Percentiles rank a stretch among this genome's conserved stretches.
phyloP scores from a whole-genome alignment of 306 rosid species.

The Mimosa pudica region DNA sequence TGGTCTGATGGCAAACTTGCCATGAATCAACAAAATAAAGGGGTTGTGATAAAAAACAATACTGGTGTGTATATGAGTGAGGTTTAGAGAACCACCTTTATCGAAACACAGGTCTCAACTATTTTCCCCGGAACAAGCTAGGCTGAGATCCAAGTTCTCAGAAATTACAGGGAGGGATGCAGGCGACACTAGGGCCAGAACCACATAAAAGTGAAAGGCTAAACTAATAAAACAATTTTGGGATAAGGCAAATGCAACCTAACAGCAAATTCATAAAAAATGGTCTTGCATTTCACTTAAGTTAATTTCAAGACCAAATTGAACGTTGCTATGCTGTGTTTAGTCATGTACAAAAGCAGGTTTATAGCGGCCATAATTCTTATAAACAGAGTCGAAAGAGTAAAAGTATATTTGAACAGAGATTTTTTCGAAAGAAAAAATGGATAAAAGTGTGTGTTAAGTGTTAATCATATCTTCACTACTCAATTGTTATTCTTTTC shows the following conservation, averaged over 20 bases:
- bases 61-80: background rate
- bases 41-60: background rate
- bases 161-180: background rate
- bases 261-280: slow-evolving; percentile 4
- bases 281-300: background rate
- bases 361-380: background rate
- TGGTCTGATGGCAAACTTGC: background rate
- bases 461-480: background rate
- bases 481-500: background rate
- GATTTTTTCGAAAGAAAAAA: background rate
- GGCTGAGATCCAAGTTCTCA: background rate
- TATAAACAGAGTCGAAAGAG: background rate
- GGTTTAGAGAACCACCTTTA: background rate
- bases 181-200: slow-evolving; percentile 9
- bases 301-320: background rate
- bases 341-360: background rate
- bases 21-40: background rate
- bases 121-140: slow-evolving; percentile 14
- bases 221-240: background rate
- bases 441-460: background rate
- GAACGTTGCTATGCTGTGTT: background rate
- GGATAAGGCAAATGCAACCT: background rate
- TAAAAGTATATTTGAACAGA: background rate
- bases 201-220: background rate
- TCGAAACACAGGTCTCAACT: background rate